These are phyloP conservation scores for Scedosporium aurantiacum DNA, from an alignment of 2,329 filamentous ascomycete species.

Conservation along the genomic window DNA sequence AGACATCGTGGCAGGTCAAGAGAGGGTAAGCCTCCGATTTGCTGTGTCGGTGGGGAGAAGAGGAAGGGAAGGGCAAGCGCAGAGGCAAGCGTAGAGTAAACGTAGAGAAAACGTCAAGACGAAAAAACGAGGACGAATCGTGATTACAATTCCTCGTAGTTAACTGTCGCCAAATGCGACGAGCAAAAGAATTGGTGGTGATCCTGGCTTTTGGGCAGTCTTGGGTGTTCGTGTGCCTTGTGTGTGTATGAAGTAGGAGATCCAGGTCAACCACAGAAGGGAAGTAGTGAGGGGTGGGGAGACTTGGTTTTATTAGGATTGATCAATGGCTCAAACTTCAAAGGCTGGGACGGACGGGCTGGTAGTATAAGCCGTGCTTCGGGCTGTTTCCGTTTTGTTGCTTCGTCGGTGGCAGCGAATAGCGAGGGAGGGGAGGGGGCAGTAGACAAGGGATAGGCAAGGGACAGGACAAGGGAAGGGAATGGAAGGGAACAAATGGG, in stretches of 20 bases:
- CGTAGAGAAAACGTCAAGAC: constrained; percentile 5
- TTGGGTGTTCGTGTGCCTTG: background rate
- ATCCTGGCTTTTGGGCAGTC: background rate
- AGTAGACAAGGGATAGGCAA: background rate
- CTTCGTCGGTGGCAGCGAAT: background rate
- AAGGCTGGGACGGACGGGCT: background rate
- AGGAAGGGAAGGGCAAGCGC: too few relatives aligned
- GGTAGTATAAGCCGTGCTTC: background rate
- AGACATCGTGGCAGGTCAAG: constrained; percentile 33
- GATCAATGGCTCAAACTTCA: too few relatives aligned
- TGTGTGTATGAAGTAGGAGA: background rate
- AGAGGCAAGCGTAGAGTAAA: background rate
- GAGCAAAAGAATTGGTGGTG: background rate
- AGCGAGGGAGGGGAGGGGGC: background rate
- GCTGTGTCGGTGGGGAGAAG: constrained; percentile 4
- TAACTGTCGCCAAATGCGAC: constrained; percentile 1
- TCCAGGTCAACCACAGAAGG: background rate
- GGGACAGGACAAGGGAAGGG: too few relatives aligned
- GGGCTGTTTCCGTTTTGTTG: constrained; percentile 1
- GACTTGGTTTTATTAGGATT: constrained; percentile 5
- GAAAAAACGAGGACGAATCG: background rate
- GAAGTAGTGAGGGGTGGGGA: background rate
- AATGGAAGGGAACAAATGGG: too few relatives aligned
- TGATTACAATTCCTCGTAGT: background rate
- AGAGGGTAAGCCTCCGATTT: constrained; percentile 11